Evolutionary conservation across 2,329 filamentous ascomycete species (phyloP), one percentile per base, ranked within the genome.

Genomic region (Trichophyton rubrum): DNA sequence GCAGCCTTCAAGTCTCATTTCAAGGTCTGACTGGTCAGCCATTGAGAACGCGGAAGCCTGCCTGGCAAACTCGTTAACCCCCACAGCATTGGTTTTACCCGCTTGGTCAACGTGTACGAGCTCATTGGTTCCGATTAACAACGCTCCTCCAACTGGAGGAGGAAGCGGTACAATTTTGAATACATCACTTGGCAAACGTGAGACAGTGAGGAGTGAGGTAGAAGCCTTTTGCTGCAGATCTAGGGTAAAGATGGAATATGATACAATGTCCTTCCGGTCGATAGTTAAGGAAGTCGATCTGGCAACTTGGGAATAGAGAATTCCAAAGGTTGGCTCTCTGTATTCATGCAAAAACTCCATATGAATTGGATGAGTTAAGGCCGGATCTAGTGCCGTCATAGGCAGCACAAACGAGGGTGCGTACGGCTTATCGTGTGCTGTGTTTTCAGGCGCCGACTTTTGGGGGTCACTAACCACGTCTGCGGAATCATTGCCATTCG

Each of bases 311-410:
- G 91, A 89, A 55, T 90, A 93, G 47, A 99, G 79, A 63, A 99
- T 91, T 61, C 92, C 93, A 76, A 99, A 96, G 0, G 93, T 99
- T 11, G 93, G 92, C 74, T 97, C 93, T 72, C 93, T 86, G 74
- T 99, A 99, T 77, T 97, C 92, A 80, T 97, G 84, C 65, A 99
- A 78, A 73, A 99, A 99, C 60, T 89, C 86, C 69, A 99, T 83
- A 71, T 96, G 89, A 69, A 96, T 85, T 56, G 92, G 90, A 74
- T 96, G 88, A 62, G 92, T 84, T 67, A 99, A 81, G 64, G 83
- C 85, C 64, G 91, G 88, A 73, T 97, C 92, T 74, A 99, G 81
- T 68, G 90, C 85, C 59, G 91, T 90, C 66, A 97, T 80, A 64
- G 90, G 88, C 65, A 99, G 82, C 65, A 97, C 92, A 78, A 97